phyloP scores from a whole-genome alignment of 2,329 filamentous ascomycete species.

The Aspergillus floridensis region DNA sequence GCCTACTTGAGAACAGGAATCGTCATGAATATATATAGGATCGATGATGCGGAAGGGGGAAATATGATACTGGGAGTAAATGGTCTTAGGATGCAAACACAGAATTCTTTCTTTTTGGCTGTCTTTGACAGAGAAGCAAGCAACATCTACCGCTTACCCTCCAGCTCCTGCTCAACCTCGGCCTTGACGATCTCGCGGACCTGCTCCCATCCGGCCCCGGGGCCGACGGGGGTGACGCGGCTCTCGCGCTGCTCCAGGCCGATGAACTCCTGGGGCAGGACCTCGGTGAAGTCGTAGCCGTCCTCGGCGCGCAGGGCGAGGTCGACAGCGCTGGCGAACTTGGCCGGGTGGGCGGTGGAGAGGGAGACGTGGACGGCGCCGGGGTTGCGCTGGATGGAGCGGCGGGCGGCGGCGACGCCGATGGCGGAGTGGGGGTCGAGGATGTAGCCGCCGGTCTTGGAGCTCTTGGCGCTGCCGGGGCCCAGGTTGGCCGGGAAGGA shows the following conservation, averaged over 20 bases:
- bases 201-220: constrained; percentile 64
- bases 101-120: too few species aligned
- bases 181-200: constrained; percentile 73
- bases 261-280: constrained; percentile 77
- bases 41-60: not conserved
- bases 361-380: constrained; percentile 71
- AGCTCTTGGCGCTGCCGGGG: constrained; percentile 31
- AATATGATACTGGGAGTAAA: not conserved
- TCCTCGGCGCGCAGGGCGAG: constrained; percentile 67
- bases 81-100: too few species aligned
- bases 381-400: constrained; percentile 60
- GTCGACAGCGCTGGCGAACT: constrained; percentile 85
- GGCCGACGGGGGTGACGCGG: constrained; percentile 67
- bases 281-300: constrained; percentile 74
- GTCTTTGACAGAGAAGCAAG: constrained; percentile 32
- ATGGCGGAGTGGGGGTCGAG: constrained; percentile 93
- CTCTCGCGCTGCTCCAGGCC: constrained; percentile 74
- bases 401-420: constrained; percentile 71
- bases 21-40: too few species aligned
- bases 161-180: constrained; percentile 58
- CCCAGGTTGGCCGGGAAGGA: constrained; percentile 51
- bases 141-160: constrained; percentile 22
- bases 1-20: too few species aligned
- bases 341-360: constrained; percentile 92
- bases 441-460: constrained; percentile 64